A percentile compares a stretch with the other conserved stretches of the same genome.
Conservation (phyloP, 257 asterid genomes). For the Primulina tabacum region DNA sequence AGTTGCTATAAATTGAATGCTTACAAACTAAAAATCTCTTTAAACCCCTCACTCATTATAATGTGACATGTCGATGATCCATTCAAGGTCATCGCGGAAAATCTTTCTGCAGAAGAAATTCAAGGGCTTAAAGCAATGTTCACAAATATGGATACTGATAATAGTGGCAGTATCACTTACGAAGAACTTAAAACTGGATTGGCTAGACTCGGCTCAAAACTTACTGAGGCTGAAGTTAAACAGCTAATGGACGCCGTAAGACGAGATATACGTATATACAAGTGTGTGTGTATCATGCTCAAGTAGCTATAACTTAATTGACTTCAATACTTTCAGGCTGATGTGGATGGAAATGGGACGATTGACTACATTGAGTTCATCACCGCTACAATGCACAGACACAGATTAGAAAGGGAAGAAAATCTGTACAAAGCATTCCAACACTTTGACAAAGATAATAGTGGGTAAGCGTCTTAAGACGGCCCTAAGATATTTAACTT, state of each 20-base stretch:
- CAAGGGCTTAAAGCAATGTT: constrained; percentile 89
- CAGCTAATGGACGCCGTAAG: constrained; percentile 91
- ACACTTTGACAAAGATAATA: constrained; percentile 73
- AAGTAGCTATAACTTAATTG: neutral
- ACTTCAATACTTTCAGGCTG: constrained; percentile 52
- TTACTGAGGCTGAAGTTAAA: constrained; percentile 77
- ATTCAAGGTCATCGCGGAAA: constrained; percentile 78
- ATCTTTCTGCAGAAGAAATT: constrained; percentile 75
- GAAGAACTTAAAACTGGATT: constrained; percentile 82
- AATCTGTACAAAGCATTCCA: constrained; percentile 73
- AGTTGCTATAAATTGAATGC: neutral
- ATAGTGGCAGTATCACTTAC: constrained; percentile 74
- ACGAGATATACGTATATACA: constrained; percentile 4
- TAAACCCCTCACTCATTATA: neutral
- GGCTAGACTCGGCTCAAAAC: constrained; percentile 84
- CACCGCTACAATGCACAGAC: constrained; percentile 90
- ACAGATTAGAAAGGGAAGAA: constrained; percentile 82
- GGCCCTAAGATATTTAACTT: neutral
- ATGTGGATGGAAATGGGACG: constrained; percentile 88
- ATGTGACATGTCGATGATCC: neutral
- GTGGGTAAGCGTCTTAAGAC: constrained; percentile 52
- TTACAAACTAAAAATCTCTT: neutral
- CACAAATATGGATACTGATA: constrained; percentile 77
- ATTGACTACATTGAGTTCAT: constrained; percentile 84
- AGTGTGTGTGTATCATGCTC: neutral